Evolutionary conservation across 2,329 filamentous ascomycete species (phyloP).

Genomic region (Aspergillus pseudoterreus): DNA sequence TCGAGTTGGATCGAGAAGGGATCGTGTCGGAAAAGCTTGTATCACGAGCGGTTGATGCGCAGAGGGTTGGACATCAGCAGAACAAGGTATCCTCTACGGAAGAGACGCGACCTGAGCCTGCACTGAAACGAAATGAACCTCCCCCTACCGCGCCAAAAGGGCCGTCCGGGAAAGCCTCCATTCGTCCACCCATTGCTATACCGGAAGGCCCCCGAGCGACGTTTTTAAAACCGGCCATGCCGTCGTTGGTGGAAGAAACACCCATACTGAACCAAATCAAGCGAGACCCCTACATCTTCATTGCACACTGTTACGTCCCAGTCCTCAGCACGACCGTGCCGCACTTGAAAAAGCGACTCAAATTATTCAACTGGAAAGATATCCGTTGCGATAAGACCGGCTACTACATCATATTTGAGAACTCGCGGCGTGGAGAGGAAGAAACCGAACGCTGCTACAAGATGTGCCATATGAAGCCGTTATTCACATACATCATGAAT

Average conservation of each 20-base stretch:
- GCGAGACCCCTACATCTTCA: conserved; percentile 83
- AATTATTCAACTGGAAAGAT: conserved; percentile 74
- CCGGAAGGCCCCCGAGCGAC: conserved; percentile 39
- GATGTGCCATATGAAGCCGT: conserved; percentile 71
- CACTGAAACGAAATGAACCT: conserved; percentile 55
- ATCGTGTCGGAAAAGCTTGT: conserved; percentile 76
- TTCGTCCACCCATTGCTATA: conserved; percentile 30
- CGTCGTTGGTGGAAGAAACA: conserved; percentile 60
- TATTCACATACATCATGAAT: conserved; percentile 90
- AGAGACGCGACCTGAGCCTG: conserved; percentile 33
- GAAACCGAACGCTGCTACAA: conserved; percentile 79
- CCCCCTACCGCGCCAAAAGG: conserved; percentile 85
- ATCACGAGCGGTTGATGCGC: conserved; percentile 67
- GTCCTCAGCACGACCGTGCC: conserved; percentile 79
- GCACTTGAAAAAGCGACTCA: conserved; percentile 86
- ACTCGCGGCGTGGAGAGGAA: conserved; percentile 69
- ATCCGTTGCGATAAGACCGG: conserved; percentile 80
- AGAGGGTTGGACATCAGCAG: conserved; percentile 52
- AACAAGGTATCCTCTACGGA: conserved; percentile 16
- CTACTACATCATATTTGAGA: conserved; percentile 88
- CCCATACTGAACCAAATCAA: conserved; percentile 67
- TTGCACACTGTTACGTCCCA: conserved; percentile 81
- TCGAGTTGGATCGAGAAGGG: conserved; percentile 87
- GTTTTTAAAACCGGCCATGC: conserved; percentile 29
- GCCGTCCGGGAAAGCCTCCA: conserved; percentile 58